These are phyloP conservation scores for Gaillardinia entomophila DNA, from an alignment of 805 yeast genomes.

Conservation along the genomic window DNA sequence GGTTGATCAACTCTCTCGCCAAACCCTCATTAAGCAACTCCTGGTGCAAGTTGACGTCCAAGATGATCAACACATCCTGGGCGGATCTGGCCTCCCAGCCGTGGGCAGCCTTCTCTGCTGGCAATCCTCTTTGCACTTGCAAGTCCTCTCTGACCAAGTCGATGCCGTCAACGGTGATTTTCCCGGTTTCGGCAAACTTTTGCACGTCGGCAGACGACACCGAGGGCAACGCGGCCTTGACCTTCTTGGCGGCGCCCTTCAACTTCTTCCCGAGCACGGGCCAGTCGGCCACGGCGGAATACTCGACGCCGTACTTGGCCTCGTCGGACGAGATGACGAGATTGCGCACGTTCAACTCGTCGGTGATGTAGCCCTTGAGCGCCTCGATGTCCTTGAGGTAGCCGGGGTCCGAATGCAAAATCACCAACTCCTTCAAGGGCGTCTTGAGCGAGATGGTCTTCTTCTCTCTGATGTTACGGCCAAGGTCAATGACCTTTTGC, in stretches of 20 bases:
- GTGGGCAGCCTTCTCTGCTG: constrained; percentile 52
- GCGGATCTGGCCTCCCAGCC: constrained; percentile 89
- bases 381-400: constrained; percentile 76
- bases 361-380: constrained; percentile 72
- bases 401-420: constrained; percentile 69
- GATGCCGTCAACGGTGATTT: constrained; percentile 83
- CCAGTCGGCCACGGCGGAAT: constrained; percentile 97
- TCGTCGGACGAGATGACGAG: constrained; percentile 86
- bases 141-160: constrained; percentile 82
- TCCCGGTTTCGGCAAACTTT: constrained; percentile 63
- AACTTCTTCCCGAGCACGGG: constrained; percentile 96
- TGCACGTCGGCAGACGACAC: constrained; percentile 82
- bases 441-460: constrained; percentile 89
- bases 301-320: constrained; percentile 83
- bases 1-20: constrained; percentile 93
- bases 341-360: constrained; percentile 90
- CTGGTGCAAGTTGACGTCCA: constrained; percentile 83
- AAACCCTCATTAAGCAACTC: constrained; percentile 90
- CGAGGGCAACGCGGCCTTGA: constrained; percentile 85
- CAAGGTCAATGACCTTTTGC: constrained; percentile 95
- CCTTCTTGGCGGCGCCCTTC: constrained; percentile 88
- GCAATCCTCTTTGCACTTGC: constrained; percentile 83
- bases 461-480: constrained; percentile 96
- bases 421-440: constrained; percentile 83
- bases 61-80: constrained; percentile 80